These are phyloP conservation scores for Epicoccum sorghinum DNA, from an alignment of 2,329 filamentous ascomycete genomes.

Conservation along the genomic window DNA sequence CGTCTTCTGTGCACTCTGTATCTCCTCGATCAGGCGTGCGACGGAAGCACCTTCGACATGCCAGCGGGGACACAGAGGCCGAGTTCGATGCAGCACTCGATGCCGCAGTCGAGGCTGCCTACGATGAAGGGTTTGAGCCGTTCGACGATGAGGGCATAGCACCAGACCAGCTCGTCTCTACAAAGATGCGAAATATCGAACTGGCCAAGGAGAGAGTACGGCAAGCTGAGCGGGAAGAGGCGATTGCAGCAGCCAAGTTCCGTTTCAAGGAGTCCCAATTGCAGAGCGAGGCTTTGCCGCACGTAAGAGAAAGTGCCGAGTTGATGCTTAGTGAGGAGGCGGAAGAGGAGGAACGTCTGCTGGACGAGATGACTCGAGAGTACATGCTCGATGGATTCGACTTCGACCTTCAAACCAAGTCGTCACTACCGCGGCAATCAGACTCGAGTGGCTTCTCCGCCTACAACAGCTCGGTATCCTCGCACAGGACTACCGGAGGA, in stretches of 20 bases:
- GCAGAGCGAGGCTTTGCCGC: slow-evolving; percentile 55
- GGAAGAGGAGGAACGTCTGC: slow-evolving; percentile 57
- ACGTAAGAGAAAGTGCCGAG: slow-evolving; percentile 47
- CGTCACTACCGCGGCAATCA: slow-evolving; percentile 75
- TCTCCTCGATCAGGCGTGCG: slow-evolving; percentile 70
- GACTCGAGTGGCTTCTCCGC: slow-evolving; percentile 84
- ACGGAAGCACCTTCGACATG: slow-evolving; percentile 70
- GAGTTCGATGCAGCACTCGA: slow-evolving; percentile 95
- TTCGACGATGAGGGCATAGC: slow-evolving; percentile 57
- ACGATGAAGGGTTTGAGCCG: slow-evolving; percentile 87
- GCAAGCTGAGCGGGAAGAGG: slow-evolving; percentile 73
- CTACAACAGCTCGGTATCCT: slow-evolving; percentile 79
- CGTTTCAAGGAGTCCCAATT: slow-evolving; percentile 57
- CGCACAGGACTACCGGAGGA: slow-evolving; percentile 71
- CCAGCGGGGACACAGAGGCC: slow-evolving; percentile 77
- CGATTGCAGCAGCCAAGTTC: slow-evolving; percentile 65
- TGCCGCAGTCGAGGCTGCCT: slow-evolving; percentile 93
- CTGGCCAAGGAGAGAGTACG: slow-evolving; percentile 76
- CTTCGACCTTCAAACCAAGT: slow-evolving; percentile 71
- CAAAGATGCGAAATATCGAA: slow-evolving; percentile 66
- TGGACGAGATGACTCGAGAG: slow-evolving; percentile 87
- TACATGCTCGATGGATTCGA: slow-evolving; percentile 84
- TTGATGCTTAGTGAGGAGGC: slow-evolving; percentile 47
- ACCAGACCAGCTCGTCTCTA: slow-evolving; percentile 42
- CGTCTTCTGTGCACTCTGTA: slow-evolving; percentile 80